These are phyloP conservation scores for Cymodocea nodosa DNA, from an alignment of 116 monocot species.

Conservation along the genomic window DNA sequence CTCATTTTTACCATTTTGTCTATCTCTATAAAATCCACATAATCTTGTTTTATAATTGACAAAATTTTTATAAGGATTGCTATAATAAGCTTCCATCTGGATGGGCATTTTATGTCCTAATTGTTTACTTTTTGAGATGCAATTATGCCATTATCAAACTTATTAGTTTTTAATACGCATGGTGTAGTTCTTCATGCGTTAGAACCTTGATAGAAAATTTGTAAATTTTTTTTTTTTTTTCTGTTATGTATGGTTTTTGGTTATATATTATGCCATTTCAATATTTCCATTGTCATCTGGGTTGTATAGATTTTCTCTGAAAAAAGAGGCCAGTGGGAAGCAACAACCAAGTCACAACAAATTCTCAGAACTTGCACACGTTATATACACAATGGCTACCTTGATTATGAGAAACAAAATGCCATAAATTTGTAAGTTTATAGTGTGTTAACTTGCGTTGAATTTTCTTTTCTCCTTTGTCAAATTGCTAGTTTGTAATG, in stretches of 20 bases:
- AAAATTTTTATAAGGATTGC: too few species aligned
- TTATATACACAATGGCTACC: slow-evolving; percentile 64
- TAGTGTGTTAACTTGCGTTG: neutral
- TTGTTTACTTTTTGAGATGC: too few species aligned
- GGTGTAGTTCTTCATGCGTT: too few species aligned
- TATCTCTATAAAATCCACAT: too few species aligned
- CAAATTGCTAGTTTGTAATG: neutral
- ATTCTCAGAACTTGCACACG: slow-evolving; percentile 58
- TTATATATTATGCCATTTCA: neutral
- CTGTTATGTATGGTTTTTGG: neutral
- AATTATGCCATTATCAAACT: too few species aligned
- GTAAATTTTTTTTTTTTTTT: neutral
- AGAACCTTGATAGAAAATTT: too few species aligned
- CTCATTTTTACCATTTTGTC: too few species aligned
- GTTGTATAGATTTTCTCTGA: slow-evolving; percentile 53
- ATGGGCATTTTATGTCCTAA: too few species aligned
- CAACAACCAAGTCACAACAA: slow-evolving; percentile 52
- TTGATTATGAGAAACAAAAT: slow-evolving; percentile 62
- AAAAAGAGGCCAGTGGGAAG: slow-evolving; percentile 66
- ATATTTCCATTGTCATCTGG: neutral
- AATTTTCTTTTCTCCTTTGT: neutral
- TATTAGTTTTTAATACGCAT: too few species aligned
- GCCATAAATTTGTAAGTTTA: slow-evolving; percentile 64
- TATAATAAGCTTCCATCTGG: too few species aligned
- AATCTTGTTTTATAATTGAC: too few species aligned